Conservation (phyloP, 2,329 filamentous ascomycete species). For the Hypoxylon sp. region DNA sequence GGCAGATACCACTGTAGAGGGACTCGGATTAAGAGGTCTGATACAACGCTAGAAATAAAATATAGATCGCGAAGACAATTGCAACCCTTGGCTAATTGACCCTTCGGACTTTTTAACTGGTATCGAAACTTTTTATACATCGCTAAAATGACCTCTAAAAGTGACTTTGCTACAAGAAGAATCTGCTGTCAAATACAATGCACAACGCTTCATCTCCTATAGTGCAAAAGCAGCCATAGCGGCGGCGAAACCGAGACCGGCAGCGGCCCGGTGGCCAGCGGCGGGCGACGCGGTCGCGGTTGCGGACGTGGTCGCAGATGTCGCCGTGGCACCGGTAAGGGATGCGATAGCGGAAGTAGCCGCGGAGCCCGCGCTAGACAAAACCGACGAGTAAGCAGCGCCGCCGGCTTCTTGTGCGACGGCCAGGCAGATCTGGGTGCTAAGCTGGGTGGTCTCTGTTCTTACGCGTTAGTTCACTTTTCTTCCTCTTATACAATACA, state of each 20-base stretch:
- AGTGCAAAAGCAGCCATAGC: conserved; percentile 54
- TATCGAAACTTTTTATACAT: conserved; percentile 29
- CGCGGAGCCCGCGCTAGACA: conserved; percentile 31
- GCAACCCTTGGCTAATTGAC: conserved; percentile 10
- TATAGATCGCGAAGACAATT: conserved; percentile 27
- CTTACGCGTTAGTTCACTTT: conserved; percentile 25
- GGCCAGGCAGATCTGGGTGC: conserved; percentile 49
- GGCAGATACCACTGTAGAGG: conserved; percentile 23
- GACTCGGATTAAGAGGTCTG: not conserved
- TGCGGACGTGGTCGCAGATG: conserved; percentile 26
- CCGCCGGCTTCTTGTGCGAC: conserved; percentile 34
- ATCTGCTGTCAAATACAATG: not conserved
- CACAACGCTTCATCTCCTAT: conserved; percentile 36
- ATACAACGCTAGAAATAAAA: conserved; percentile 31
- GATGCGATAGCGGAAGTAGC: conserved; percentile 39
- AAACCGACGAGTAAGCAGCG: conserved; percentile 36
- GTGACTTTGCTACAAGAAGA: conserved; percentile 1
- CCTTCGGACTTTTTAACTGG: conserved; percentile 21
- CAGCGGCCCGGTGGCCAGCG: conserved; percentile 48
- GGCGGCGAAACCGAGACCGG: conserved; percentile 53
- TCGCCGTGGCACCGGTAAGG: conserved; percentile 31
- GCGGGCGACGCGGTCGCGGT: conserved; percentile 36
- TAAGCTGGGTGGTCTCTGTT: conserved; percentile 47
- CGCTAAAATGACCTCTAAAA: conserved; percentile 2
- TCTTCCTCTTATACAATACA: not conserved